phyloP scores from a whole-genome alignment of 768 basidiomycete genomes.

The Tulasnella sp. region DNA sequence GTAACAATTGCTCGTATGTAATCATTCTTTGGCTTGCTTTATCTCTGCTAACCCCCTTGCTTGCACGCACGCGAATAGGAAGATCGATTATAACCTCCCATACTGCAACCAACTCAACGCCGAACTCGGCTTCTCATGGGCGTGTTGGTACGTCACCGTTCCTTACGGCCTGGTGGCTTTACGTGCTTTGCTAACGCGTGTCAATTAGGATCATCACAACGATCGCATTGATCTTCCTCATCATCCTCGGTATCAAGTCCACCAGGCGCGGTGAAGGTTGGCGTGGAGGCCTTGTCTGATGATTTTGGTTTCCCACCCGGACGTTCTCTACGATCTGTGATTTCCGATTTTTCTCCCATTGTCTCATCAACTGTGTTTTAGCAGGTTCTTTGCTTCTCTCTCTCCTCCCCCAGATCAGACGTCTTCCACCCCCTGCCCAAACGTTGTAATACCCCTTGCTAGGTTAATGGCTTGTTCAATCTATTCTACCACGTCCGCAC shows the following conservation, averaged over 20 bases:
- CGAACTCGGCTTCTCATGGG: conserved; percentile 53
- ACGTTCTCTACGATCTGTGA: too few species aligned
- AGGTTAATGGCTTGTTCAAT: too few species aligned
- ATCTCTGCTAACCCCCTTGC: not conserved
- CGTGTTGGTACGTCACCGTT: conserved; percentile 45
- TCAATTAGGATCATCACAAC: conserved; percentile 62
- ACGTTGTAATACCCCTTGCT: too few species aligned
- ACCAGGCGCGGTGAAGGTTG: conserved; percentile 59
- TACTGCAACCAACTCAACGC: conserved; percentile 76
- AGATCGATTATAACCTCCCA: conserved; percentile 32
- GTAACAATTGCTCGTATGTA: conserved; percentile 55
- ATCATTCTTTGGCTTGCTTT: not conserved
- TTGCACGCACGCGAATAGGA: too few species aligned
- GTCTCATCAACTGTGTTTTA: too few species aligned
- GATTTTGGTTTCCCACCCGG: too few species aligned
- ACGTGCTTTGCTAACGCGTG: not conserved
- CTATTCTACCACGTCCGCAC: too few species aligned
- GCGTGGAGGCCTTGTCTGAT: conserved; percentile 41
- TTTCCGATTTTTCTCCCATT: too few species aligned
- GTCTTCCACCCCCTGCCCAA: too few species aligned
- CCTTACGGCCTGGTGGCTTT: not conserved
- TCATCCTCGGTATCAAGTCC: conserved; percentile 49
- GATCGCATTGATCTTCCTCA: conserved; percentile 45
- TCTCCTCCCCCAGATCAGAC: too few species aligned
- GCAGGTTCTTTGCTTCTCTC: too few species aligned